Percentiles rank a stretch among this genome's conserved stretches.
Conservation (phyloP, 176 grass and related monocot genomes). For the Ananas comosus region DNA sequence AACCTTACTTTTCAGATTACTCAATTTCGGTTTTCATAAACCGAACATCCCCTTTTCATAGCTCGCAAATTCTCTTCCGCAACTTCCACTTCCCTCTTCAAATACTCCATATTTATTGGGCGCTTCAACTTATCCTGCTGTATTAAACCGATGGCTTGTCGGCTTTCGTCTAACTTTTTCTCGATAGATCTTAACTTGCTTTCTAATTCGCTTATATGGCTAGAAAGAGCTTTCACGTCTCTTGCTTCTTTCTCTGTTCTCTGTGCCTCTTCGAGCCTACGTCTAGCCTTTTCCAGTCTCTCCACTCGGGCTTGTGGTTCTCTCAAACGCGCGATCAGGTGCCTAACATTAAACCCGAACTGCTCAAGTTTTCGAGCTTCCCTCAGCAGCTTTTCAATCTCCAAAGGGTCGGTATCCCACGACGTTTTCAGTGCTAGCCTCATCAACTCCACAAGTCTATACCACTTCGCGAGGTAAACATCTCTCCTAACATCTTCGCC, state of each 20-base stretch:
- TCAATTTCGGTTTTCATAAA: background rate
- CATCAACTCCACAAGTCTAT: slow-evolving; percentile 34
- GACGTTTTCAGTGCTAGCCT: slow-evolving; percentile 40
- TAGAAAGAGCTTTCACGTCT: slow-evolving; percentile 30
- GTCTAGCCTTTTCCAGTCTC: slow-evolving; percentile 31
- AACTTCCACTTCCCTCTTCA: slow-evolving; percentile 46
- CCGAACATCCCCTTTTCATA: slow-evolving; percentile 19
- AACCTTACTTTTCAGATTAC: no score
- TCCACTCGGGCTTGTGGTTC: slow-evolving; percentile 36
- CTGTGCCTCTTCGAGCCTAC: slow-evolving; percentile 40
- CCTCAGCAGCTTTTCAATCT: slow-evolving; percentile 33
- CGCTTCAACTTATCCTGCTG: slow-evolving; percentile 6
- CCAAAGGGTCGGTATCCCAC: slow-evolving; percentile 31
- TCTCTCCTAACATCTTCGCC: slow-evolving; percentile 28
- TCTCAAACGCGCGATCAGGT: slow-evolving; percentile 51
- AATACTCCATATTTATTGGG: slow-evolving; percentile 20
- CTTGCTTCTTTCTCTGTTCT: slow-evolving; percentile 28
- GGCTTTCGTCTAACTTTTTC: slow-evolving; percentile 37
- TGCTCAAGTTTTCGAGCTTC: slow-evolving; percentile 25
- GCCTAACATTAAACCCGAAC: slow-evolving; percentile 46
- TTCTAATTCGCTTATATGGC: slow-evolving; percentile 35
- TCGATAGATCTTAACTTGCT: slow-evolving; percentile 41
- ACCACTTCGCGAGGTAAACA: slow-evolving; percentile 40
- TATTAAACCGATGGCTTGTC: slow-evolving; percentile 16
- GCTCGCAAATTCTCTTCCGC: slow-evolving; percentile 37